These are phyloP conservation scores for Emergomyces pasteurianus DNA, from an alignment of 2,329 filamentous ascomycete species.

Conservation along the genomic window DNA sequence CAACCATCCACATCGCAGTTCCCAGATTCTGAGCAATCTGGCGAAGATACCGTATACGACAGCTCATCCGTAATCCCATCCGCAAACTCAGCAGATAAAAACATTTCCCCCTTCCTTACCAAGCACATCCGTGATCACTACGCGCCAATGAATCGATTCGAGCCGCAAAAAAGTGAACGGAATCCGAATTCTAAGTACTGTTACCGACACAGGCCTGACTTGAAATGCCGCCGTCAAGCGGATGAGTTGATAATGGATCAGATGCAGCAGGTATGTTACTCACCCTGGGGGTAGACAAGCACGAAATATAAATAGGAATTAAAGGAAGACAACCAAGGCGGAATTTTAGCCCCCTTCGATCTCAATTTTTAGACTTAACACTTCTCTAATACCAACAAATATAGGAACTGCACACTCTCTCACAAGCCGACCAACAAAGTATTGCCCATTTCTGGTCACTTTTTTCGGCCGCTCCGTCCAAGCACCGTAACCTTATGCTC, in stretches of 20 bases:
- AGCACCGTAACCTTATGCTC: slow-evolving; percentile 90
- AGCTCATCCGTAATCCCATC: slow-evolving; percentile 29
- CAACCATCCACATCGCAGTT: background rate
- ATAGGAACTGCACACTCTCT: slow-evolving; percentile 65
- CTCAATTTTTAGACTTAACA: background rate
- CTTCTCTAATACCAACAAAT: slow-evolving; percentile 23
- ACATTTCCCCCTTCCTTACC: slow-evolving; percentile 70
- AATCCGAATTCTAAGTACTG: slow-evolving; percentile 80
- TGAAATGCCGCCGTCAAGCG: slow-evolving; percentile 83
- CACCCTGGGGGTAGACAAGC: too few relatives aligned
- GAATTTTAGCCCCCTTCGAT: too few relatives aligned
- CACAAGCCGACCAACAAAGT: slow-evolving; percentile 78
- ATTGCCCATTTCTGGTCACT: slow-evolving; percentile 97
- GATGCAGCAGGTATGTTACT: slow-evolving; percentile 61
- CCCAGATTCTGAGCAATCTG: background rate
- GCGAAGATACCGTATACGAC: slow-evolving; percentile 11
- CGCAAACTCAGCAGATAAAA: slow-evolving; percentile 55
- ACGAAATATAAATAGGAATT: too few relatives aligned
- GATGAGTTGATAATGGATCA: slow-evolving; percentile 95
- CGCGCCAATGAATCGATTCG: slow-evolving; percentile 41
- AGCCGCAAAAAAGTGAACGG: slow-evolving; percentile 11
- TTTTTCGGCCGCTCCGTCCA: slow-evolving; percentile 88
- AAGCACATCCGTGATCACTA: slow-evolving; percentile 79
- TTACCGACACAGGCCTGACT: slow-evolving; percentile 86
- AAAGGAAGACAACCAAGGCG: background rate